Conservation (phyloP, 371 early-diverging fungal genomes). For the Mortierella sp. region DNA sequence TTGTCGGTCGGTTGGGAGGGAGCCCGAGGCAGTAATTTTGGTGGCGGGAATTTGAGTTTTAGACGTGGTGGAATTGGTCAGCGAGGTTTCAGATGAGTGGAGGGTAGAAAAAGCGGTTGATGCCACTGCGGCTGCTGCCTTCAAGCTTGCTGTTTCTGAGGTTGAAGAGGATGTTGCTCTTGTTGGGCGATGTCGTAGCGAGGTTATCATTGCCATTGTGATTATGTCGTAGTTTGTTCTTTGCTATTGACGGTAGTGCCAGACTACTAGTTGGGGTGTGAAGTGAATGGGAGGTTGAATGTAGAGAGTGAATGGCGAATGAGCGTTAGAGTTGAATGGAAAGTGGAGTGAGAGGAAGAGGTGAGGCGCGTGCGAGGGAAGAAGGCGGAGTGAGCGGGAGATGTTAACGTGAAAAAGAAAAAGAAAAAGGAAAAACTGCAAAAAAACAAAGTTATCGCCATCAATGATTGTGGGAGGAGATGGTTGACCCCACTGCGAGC, state of each 20-base stretch:
- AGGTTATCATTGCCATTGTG: constrained; percentile 31
- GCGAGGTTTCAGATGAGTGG: neutral
- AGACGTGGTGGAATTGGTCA: neutral
- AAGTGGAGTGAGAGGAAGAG: constrained; percentile 14
- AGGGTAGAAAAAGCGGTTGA: neutral
- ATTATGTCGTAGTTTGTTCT: neutral
- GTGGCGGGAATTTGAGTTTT: constrained; percentile 4
- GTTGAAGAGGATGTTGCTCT: constrained; percentile 26
- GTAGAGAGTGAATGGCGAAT: too few species aligned
- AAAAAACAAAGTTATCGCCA: neutral
- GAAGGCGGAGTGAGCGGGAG: constrained; percentile 6
- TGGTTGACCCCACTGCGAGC: neutral
- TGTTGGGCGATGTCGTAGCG: constrained; percentile 40
- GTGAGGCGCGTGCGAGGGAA: neutral
- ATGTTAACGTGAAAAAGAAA: neutral
- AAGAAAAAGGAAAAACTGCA: neutral
- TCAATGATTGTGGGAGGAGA: neutral
- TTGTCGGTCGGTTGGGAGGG: neutral
- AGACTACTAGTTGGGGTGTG: too few species aligned
- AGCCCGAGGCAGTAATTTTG: neutral
- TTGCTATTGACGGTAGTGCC: too few species aligned
- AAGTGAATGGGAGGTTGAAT: too few species aligned
- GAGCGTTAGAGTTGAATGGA: too few species aligned
- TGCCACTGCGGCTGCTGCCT: too few species aligned
- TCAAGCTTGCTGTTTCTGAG: too few species aligned